Evolutionary conservation across 2,329 filamentous ascomycete genomes (phyloP).

Genomic region (Aspergillus tamarii): DNA sequence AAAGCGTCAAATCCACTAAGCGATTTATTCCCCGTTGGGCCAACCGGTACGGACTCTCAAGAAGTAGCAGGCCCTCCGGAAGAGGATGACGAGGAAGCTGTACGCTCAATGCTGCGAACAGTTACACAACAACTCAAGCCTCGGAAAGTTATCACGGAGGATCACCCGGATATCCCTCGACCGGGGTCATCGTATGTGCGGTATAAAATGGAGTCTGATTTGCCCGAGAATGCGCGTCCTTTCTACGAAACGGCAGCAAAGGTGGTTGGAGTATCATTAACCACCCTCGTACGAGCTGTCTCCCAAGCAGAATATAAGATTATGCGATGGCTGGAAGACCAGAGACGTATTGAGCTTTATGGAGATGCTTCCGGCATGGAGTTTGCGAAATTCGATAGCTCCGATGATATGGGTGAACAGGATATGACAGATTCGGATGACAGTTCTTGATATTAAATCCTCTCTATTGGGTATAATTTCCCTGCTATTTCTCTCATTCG

Average conservation of each 20-base stretch:
- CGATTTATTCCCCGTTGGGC: slow-evolving; percentile 47
- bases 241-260: slow-evolving; percentile 58
- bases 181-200: slow-evolving; percentile 56
- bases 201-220: slow-evolving; percentile 52
- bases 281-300: slow-evolving; percentile 55
- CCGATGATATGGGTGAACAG: slow-evolving; percentile 19
- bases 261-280: slow-evolving; percentile 54
- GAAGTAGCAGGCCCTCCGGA: slow-evolving; percentile 8
- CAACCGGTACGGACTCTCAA: slow-evolving; percentile 18
- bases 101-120: slow-evolving; percentile 44
- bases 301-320: slow-evolving; percentile 53
- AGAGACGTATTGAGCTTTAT: slow-evolving; percentile 36
- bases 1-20: slow-evolving; percentile 38
- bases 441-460: not conserved
- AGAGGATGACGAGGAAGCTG: slow-evolving; percentile 31
- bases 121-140: slow-evolving; percentile 48
- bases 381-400: slow-evolving; percentile 18
- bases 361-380: slow-evolving; percentile 23
- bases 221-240: slow-evolving; percentile 48
- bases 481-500: not conserved
- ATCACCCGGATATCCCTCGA: slow-evolving; percentile 41
- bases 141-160: slow-evolving; percentile 41
- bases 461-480: not conserved
- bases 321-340: slow-evolving; percentile 40
- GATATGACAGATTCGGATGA: slow-evolving; percentile 8